Conservation (phyloP, 768 basidiomycete genomes). For the Phylloporus sp. region DNA sequence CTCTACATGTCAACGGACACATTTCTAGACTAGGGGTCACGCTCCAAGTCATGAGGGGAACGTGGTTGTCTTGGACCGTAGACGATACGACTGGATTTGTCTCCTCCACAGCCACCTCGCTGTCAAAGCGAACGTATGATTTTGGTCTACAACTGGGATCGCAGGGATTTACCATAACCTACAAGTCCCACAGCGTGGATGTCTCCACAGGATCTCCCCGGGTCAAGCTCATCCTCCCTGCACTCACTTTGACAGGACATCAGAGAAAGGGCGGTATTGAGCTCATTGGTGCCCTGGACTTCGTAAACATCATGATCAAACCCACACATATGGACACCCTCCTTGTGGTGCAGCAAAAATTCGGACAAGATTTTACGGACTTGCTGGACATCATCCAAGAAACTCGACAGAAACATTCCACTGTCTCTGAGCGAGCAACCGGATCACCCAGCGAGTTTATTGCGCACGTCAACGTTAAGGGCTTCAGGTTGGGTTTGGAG, state of each 20-base stretch:
- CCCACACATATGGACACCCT: slow-evolving; percentile 82
- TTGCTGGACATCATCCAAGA: slow-evolving; percentile 62
- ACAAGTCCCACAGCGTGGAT: slow-evolving; percentile 34
- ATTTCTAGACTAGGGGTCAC: slow-evolving; percentile 51
- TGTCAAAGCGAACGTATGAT: slow-evolving; percentile 33
- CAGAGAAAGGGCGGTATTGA: slow-evolving; percentile 44
- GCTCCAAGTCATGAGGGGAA: slow-evolving; percentile 83
- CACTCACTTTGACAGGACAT: slow-evolving; percentile 59
- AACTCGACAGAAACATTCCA: slow-evolving; percentile 38
- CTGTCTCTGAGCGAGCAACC: slow-evolving; percentile 4
- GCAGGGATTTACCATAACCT: slow-evolving; percentile 56
- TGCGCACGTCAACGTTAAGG: slow-evolving; percentile 62
- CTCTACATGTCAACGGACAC: slow-evolving; percentile 49
- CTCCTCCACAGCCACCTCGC: slow-evolving; percentile 34
- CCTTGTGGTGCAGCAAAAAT: slow-evolving; percentile 80
- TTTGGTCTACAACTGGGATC: slow-evolving; percentile 66
- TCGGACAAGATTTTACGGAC: slow-evolving; percentile 85
- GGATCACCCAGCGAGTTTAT: slow-evolving; percentile 34
- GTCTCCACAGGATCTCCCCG: slow-evolving; percentile 40
- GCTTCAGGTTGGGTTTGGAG: slow-evolving; percentile 76
- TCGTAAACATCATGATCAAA: slow-evolving; percentile 68
- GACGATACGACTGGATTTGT: slow-evolving; percentile 46
- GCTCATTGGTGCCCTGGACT: slow-evolving; percentile 57
- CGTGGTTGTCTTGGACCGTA: slow-evolving; percentile 77
- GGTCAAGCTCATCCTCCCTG: slow-evolving; percentile 62